Evolutionary conservation across 1,284 basidiomycete species (phyloP).

Genomic region (Cerrena zonata): DNA sequence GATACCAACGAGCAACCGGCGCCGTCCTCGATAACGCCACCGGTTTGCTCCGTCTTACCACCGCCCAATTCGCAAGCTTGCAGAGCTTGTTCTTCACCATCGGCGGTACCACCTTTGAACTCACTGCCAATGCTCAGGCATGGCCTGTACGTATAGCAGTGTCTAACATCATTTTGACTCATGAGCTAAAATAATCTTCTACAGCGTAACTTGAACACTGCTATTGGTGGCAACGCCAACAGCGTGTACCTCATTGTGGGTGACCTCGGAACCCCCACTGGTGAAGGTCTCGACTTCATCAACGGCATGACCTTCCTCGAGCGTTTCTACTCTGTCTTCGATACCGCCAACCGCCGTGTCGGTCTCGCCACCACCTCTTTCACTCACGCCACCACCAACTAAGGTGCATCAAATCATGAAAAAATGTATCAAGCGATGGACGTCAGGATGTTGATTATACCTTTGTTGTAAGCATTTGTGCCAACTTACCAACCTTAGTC

Average conservation of each 20-base stretch:
- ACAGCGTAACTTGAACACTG: conserved; percentile 19
- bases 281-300: conserved; percentile 28
- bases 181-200: not conserved
- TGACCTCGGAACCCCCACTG: conserved; percentile 17
- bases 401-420: conserved; percentile 7
- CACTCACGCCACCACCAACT: conserved; percentile 36
- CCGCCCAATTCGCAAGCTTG: conserved; percentile 21
- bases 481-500: no score
- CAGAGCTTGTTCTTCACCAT: conserved; percentile 28
- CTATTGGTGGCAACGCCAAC: conserved; percentile 23
- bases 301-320: conserved; percentile 37
- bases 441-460: no score
- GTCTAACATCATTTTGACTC: not conserved
- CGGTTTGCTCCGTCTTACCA: conserved; percentile 23
- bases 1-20: conserved; percentile 23
- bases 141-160: conserved; percentile 45
- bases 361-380: conserved; percentile 39
- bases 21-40: conserved; percentile 20
- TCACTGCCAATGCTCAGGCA: conserved; percentile 53
- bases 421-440: no score
- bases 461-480: no score
- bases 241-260: conserved; percentile 26
- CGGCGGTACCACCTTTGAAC: conserved; percentile 30
- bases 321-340: conserved; percentile 62
- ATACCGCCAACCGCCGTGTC: conserved; percentile 41